These are phyloP conservation scores for Entoloma clypeatum DNA, from an alignment of 1,284 basidiomycete species.

Conservation along the genomic window DNA sequence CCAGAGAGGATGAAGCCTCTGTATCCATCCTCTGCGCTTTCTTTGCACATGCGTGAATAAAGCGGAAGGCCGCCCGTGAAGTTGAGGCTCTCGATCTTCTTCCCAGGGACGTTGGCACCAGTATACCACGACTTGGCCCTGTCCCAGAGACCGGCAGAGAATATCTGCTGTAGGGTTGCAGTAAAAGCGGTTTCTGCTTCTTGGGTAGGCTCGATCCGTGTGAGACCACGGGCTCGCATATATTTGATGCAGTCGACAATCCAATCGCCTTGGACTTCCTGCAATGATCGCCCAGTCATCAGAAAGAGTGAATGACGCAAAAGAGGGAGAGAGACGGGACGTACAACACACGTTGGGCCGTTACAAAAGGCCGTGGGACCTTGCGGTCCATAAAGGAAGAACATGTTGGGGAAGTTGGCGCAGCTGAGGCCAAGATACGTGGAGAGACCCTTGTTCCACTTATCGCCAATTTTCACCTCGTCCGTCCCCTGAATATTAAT, in stretches of 20 bases:
- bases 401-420: conserved; percentile 25
- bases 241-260: conserved; percentile 20
- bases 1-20: conserved; percentile 20
- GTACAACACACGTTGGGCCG: conserved; percentile 23
- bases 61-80: conserved; percentile 21
- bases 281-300: background rate
- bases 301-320: background rate
- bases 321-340: conserved; percentile 3
- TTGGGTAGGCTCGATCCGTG: conserved; percentile 17
- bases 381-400: conserved; percentile 26
- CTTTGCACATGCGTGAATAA: conserved; percentile 17
- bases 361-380: conserved; percentile 25
- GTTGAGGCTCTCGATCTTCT: conserved; percentile 21
- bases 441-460: conserved; percentile 21
- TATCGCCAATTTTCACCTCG: conserved; percentile 20
- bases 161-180: conserved; percentile 13
- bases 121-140: conserved; percentile 25
- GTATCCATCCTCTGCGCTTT: conserved; percentile 22
- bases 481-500: conserved; percentile 24
- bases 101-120: conserved; percentile 25
- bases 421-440: conserved; percentile 23
- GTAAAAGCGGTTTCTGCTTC: conserved; percentile 21
- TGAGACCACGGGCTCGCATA: conserved; percentile 16
- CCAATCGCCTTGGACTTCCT: conserved; percentile 27
- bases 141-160: conserved; percentile 14